Base-by-base conservation (phyloP, 345 rosid genomes). In the Conringia planisiliqua region DNA sequence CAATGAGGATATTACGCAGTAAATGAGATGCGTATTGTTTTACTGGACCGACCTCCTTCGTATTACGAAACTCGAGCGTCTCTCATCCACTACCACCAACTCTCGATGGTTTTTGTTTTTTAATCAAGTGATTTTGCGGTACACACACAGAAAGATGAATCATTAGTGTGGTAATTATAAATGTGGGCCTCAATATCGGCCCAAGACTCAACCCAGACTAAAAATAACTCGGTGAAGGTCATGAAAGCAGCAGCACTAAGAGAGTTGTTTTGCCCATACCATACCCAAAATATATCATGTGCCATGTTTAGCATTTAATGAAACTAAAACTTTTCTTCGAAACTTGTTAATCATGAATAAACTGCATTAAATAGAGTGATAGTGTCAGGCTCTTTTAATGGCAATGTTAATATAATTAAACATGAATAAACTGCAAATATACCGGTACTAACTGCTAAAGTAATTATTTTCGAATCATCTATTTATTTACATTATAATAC, bases 261-360 rank as follows among this genome's bases (percentile, higher is more conserved):
- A 48, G 13, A 46, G 16, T 40, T 57, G 61, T 5, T 18, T 38
- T 67, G 29, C 73, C 79, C 72, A 74, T 74, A 51, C 73, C 40
- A 57, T 58, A 58, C 78, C 61, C 14, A 26, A 47, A 46, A 17
- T 59, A 50, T 39, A 51, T 20, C 68, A 75, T 75, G 73, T 67
- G 55, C 61, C 55, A 75, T 67, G 73, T 68, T 68, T 67, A 59
- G 36, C 79, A 75, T 75, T 66, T 48, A 75, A 75, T 67, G 62
- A 39, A 40, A 26, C 1, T 10, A 29, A 17, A 51, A 18, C 17
- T 3, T 62, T 26, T 50, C 11, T 47, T 46, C 29, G 29, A 4
- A 32, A 57, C 24, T 35, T 26, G 27, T 26, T 60, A 33, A 29
- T 17, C 9, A n/a, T n/a, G n/a, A n/a, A n/a, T n/a, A n/a, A n/a